Evolutionary conservation across 169 alveolate genomes (phyloP), one percentile per base, ranked within the genome.

Genomic region (Cryptosporidium meleagridis): DNA sequence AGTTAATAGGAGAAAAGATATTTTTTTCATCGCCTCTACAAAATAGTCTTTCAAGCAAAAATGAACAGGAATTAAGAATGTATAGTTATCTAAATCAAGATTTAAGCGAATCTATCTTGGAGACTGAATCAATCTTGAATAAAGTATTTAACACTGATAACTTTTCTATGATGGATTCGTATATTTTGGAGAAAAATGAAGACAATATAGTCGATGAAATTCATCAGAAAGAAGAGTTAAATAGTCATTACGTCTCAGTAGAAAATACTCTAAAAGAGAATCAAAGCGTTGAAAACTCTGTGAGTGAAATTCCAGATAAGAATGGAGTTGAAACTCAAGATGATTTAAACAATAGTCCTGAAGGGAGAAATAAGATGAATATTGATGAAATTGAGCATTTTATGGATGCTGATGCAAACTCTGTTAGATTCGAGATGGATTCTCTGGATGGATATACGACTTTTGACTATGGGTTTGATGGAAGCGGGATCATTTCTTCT

Each of bases 381-480:
- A 35, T 65, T 0, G 0, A 33, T 2, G 72, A 65, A 35, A 35
- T 65, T 29, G 52, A 55, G 1, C 67, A n/a, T 26, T 26, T n/a
- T 55, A 23, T 21, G 29, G 67, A 55, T n/a, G 35, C 37, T 23
- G 23, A 26, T 21, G 35, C 31, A 10, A 55, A 37, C 72, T 37
- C 72, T 7, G 68, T 31, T 2, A 23, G 58, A 0, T 73, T 72
- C n/a, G 86, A 59, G 31, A 12, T 59, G 37, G 86, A 73, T 14
- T 73, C 55, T 4, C 12, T 73, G 62, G 86, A 73, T 73, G 86
- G 55, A 2, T 53, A 73, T 41, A 73, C 70, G 12, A 52, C 86
- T 12, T 53, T 73, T 53, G 86, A 73, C 37, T 73, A 73, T 37
- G 86, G 45, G 10, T 73, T 73, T 59, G 86, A 73, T 18, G 58